These are phyloP conservation scores for Neonothopanus nambi DNA, from an alignment of 1,284 basidiomycete genomes.

Conservation along the genomic window DNA sequence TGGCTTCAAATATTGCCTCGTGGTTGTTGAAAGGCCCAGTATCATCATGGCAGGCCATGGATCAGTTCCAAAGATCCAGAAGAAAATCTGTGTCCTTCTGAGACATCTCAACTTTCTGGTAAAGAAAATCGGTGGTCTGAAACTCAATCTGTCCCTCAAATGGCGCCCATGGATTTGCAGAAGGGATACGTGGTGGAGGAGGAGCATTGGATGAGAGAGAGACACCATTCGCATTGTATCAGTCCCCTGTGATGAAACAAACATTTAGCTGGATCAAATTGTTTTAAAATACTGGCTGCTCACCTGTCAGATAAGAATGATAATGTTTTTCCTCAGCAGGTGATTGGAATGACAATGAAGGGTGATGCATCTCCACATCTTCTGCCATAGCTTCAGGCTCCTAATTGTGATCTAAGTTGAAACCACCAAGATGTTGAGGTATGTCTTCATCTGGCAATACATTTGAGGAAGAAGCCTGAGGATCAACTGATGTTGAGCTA, in stretches of 20 bases:
- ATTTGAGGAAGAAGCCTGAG: no score
- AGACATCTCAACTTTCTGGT: conserved; percentile 16
- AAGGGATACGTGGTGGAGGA: not conserved
- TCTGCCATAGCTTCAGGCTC: no score
- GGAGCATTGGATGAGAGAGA: not conserved
- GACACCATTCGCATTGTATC: not conserved
- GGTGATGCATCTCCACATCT: no score
- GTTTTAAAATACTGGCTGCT: not conserved
- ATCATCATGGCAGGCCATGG: conserved; percentile 2
- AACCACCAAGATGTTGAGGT: no score
- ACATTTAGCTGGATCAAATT: not conserved
- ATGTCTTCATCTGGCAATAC: not conserved
- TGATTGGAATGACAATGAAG: not conserved
- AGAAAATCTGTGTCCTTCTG: conserved; percentile 12
- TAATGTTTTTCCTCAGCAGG: not conserved
- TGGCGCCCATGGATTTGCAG: conserved; percentile 6
- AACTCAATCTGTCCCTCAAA: conserved; percentile 13
- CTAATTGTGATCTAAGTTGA: no score
- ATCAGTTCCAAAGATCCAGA: conserved; percentile 13
- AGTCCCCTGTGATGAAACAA: not conserved
- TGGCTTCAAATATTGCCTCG: conserved; percentile 25
- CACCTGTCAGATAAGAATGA: not conserved
- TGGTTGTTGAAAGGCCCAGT: conserved; percentile 24
- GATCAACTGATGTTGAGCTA: not conserved
- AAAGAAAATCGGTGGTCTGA: conserved; percentile 14